Conservation (phyloP, 306 rosid species). For the Lagenaria siceraria region DNA sequence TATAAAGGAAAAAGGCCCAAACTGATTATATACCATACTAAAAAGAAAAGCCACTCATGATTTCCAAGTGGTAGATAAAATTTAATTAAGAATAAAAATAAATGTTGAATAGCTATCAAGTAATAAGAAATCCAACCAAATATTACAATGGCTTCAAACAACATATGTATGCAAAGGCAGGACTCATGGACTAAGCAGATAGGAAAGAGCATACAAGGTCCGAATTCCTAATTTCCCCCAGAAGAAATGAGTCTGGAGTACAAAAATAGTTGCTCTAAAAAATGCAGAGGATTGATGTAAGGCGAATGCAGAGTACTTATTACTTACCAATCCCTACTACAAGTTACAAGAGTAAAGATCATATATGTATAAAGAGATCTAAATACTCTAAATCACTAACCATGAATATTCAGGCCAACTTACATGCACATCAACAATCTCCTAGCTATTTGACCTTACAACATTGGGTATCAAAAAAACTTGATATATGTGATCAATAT, state of each 20-base stretch:
- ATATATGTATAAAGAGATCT: not conserved
- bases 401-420: not conserved
- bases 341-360: not conserved
- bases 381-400: not conserved
- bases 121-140: not conserved
- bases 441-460: not conserved
- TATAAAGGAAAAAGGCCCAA: not conserved
- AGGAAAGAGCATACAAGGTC: not conserved
- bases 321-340: not conserved
- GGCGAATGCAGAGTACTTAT: not conserved
- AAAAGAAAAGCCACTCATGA: not conserved
- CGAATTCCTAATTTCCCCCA: not conserved
- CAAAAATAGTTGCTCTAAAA: not conserved
- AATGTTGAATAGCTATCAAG: not conserved
- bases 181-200: not conserved
- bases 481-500: not conserved
- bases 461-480: not conserved
- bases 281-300: not conserved
- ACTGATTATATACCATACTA: not conserved
- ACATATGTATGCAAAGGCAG: not conserved
- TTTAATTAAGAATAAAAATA: not conserved
- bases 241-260: not conserved
- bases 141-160: not conserved
- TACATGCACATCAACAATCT: not conserved
- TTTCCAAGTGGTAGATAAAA: not conserved